Conservation (phyloP, 768 basidiomycete genomes). For the Pleurotus eryngii region DNA sequence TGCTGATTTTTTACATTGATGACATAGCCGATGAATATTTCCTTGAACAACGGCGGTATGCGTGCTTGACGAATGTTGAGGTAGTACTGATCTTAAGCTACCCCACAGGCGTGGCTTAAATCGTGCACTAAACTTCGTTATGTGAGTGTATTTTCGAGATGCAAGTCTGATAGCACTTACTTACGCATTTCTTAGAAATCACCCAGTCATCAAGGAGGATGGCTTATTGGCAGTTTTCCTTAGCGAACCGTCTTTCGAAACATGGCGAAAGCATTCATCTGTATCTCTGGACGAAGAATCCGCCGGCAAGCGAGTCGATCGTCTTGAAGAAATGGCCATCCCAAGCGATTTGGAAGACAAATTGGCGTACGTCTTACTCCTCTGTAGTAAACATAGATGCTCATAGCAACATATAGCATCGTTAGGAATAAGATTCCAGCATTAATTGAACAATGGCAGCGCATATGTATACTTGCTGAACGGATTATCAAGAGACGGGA, state of each 20-base stretch:
- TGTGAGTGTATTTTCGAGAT: constrained; percentile 11
- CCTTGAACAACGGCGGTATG: constrained; percentile 81
- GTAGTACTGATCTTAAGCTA: too few species aligned
- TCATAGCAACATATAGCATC: constrained; percentile 39
- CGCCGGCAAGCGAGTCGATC: constrained; percentile 70
- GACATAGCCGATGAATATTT: constrained; percentile 79
- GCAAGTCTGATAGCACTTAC: neutral
- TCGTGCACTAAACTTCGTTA: constrained; percentile 68
- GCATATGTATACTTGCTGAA: constrained; percentile 83
- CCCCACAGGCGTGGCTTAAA: constrained; percentile 67
- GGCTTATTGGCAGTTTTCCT: constrained; percentile 80
- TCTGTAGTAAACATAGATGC: neutral
- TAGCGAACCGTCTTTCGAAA: constrained; percentile 78
- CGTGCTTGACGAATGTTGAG: neutral
- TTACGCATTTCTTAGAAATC: constrained; percentile 54
- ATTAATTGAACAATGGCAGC: constrained; percentile 89
- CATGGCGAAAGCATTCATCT: constrained; percentile 77
- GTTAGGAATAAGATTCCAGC: constrained; percentile 73
- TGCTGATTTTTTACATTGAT: constrained; percentile 11
- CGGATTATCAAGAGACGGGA: constrained; percentile 87
- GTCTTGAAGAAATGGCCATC: constrained; percentile 86
- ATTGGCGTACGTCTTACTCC: constrained; percentile 51
- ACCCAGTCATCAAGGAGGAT: constrained; percentile 88
- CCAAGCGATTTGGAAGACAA: constrained; percentile 92
- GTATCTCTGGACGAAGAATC: constrained; percentile 90